Base-by-base conservation (phyloP, 805 yeast genomes). In the Ogataea trehaloabstinens region DNA sequence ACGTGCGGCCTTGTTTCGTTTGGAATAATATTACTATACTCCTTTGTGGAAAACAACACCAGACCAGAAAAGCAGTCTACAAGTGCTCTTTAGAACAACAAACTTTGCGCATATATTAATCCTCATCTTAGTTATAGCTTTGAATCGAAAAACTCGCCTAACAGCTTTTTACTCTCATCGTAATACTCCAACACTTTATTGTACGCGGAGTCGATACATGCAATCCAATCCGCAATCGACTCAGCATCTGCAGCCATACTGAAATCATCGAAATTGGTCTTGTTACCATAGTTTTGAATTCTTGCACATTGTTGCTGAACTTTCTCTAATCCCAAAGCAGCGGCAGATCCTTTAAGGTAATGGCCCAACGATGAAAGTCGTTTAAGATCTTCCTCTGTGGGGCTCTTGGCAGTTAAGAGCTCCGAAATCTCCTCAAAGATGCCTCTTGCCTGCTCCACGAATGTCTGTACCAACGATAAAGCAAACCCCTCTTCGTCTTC, bases 401-500 rank as follows among this genome's bases (percentile, higher is more conserved):
- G 56, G 5, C 28, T 20, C n/a, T 25, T 21, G 5, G 13, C 22
- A 15, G 40, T 30, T 8, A 85, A 56, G n/a, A 77, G 73, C 6
- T 64, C 64, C 40, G 81, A 82, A 58, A 93, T 85, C 46, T 85
- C 78, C 27, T 63, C 67, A 53, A 90, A 85, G 0, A 95, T 91
- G 15, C 80, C 82, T 42, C 73, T 71, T 5, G 95, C 96, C 64
- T 93, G 99, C 41, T 87, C 95, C 41, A 84, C 86, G 61, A 86
- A 91, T 22, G 95, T 89, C 44, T 76, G 76, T 38, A 91, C 82
- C 41, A 93, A 70, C 25, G 84, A 74, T 52, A 78, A 70, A 24
- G 91, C 82, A 68, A 93, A 93, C 6, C 88, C 96, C 42, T 90
- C 93, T 56, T 85, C 95, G 54, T 91, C 98, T 56, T 91, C 96